Base-by-base conservation (phyloP, 2,329 filamentous ascomycete genomes). In the Ophiognomonia clavigignenti-juglandacearum region DNA sequence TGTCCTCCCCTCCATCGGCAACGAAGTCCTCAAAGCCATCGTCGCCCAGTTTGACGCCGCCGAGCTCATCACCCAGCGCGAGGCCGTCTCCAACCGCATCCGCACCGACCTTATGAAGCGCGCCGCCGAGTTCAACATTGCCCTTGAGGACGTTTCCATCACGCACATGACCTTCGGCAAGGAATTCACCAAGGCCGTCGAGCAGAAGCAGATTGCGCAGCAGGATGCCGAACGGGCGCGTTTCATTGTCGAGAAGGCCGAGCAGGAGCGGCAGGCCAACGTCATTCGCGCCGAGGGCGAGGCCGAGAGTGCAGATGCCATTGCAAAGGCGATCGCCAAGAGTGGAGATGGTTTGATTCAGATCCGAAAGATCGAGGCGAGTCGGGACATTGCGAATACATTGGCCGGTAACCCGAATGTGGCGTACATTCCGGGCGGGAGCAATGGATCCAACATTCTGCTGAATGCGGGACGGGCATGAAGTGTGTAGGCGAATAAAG, bases 131-230 rank as follows among this genome's bases (percentile, higher is more conserved):
- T 98, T 98, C 83, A 96, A 98, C 78, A 98, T 98, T 64, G 89
- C 90, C 23, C 88, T 98, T 45, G 93, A 98, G 72, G 93, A 98
- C 64, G 93, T 98, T 51, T 95, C 89, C 64, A 98, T 98, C 70
- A 98, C 93, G 53, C 93, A 98, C 79, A 98, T 98, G 93, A 98
- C 93, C 44, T 98, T 98, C 66, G 93, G 93, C 59, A 92, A 92
- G 70, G 93, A 98, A 72, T 98, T 98, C 78, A 98, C 93, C 52
- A 88, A 88, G 70, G 93, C 93, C 56, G 93, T 98, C 61, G 93
- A 98, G 75, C 93, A 98, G 82, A 98, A 98, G 83, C 93, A 98
- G 78, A 98, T 98, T 68, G 93, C 93, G 47, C 93, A 98, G 74
- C 93, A 98, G 72, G 93, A 98, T 65, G 93, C 93, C 54, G 93